Percentiles rank a stretch among this genome's conserved stretches.
These are phyloP conservation scores for Raphanus raphanistrum DNA, from an alignment of 345 rosid species.

Conservation along the genomic window DNA sequence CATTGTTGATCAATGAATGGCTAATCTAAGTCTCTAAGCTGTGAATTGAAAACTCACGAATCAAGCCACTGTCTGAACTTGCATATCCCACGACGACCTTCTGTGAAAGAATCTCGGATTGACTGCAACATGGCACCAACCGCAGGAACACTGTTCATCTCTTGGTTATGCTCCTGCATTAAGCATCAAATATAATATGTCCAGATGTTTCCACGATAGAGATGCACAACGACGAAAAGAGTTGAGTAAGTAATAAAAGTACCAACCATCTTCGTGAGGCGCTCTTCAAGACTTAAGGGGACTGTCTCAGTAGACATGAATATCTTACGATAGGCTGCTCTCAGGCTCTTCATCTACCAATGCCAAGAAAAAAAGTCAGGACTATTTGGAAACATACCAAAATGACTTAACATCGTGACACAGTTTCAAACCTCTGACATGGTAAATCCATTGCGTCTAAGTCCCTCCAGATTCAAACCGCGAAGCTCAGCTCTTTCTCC, in stretches of 20 bases:
- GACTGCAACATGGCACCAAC: conserved; percentile 72
- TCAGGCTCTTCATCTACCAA: conserved; percentile 66
- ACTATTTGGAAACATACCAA: background rate
- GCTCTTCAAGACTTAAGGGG: conserved; percentile 56
- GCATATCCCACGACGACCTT: conserved; percentile 85
- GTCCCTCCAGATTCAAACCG: conserved; percentile 89
- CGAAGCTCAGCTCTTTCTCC: conserved; percentile 92
- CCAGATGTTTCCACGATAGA: background rate
- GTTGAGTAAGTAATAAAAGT: conserved; percentile 14
- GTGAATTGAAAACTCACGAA: conserved; percentile 21
- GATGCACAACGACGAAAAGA: conserved; percentile 2
- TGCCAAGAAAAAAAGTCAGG: conserved; percentile 6
- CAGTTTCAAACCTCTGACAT: conserved; percentile 54
- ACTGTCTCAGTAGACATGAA: conserved; percentile 60
- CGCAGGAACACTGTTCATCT: conserved; percentile 49
- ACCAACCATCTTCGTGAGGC: conserved; percentile 91
- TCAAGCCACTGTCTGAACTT: conserved; percentile 64
- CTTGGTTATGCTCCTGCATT: conserved; percentile 57
- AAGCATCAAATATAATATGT: conserved; percentile 6
- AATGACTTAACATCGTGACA: conserved; percentile 14
- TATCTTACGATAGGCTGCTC: conserved; percentile 74
- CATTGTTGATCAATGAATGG: conserved; percentile 11
- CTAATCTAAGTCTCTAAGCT: conserved; percentile 13
- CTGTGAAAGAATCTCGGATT: conserved; percentile 66
- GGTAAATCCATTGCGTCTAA: conserved; percentile 71